Evolutionary conservation across 345 rosid genomes (phyloP), one percentile per base, ranked within the genome.

Genomic region (Ricinus communis): DNA sequence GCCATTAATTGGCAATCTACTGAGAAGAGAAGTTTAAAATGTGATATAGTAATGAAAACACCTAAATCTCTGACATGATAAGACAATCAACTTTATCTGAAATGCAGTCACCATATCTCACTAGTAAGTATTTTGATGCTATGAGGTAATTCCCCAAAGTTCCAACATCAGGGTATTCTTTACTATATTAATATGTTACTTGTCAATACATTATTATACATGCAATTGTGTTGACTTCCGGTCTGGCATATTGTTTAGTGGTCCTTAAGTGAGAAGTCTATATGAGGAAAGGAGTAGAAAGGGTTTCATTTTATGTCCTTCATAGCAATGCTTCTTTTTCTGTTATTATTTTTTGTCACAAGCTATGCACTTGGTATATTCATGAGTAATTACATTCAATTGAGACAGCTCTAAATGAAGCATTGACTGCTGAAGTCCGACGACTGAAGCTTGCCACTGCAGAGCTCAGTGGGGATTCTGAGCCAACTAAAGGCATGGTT

Each of bases 341-440:
- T n/a, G n/a, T n/a, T n/a, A n/a, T n/a, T n/a, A n/a, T 33, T 10
- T 46, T 31, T 24, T 62, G 62, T 13, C 24, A 18, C 27, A 0
- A 8, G 25, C 30, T 25, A 21, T 49, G 19, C 38, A 18, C 16
- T n/a, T 15, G 52, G 27, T 24, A 21, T 16, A 8, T 55, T 43
- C 21, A 40, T 51, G 16, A 9, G 16, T 33, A 13, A n/a, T 47
- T 64, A 31, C 65, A 49, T 64, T 65, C 18, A 27, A n/a, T 47
- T 71, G 2, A 45, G 69, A 77, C 84, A 91, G 97, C 85, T 57
- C 87, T 89, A 25, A 85, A 80, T 5, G 87, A 87, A 60, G 86
- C 90, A 28, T 72, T 93, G 70, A 84, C 76, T 18, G 88, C 81
- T 0, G 96, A 93, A 77, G 86, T 93, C 33, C 80, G 79, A 21